Conservation (phyloP, 23 red algal species). For the Porphyridium purpureum region DNA sequence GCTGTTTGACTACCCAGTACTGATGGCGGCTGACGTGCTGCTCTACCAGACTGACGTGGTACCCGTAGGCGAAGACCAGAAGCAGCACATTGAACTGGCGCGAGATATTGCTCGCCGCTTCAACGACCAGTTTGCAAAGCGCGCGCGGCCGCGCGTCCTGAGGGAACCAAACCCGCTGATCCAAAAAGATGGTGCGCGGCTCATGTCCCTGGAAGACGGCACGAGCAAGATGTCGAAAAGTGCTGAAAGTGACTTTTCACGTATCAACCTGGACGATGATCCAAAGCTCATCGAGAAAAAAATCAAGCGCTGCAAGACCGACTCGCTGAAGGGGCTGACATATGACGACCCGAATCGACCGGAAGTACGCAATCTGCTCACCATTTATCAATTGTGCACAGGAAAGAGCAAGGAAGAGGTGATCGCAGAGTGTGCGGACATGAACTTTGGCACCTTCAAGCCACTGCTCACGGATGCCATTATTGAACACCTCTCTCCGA, state of each 20-base stretch:
- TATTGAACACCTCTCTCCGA: conserved; percentile 39
- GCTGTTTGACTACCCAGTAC: conserved; percentile 87
- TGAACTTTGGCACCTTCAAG: conserved; percentile 82
- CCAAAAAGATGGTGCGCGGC: conserved; percentile 33
- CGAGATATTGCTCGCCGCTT: conserved; percentile 71
- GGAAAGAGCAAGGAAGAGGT: conserved; percentile 40
- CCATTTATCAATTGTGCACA: conserved; percentile 68
- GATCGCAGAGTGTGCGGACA: conserved; percentile 15
- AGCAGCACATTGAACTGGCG: conserved; percentile 91
- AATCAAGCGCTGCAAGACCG: conserved; percentile 90
- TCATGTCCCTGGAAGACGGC: conserved; percentile 91
- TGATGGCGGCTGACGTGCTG: conserved; percentile 95
- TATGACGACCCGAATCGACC: conserved; percentile 70
- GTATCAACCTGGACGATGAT: conserved; percentile 87
- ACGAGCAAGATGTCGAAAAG: conserved; percentile 97
- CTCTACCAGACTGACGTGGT: conserved; percentile 89
- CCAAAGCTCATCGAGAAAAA: conserved; percentile 48
- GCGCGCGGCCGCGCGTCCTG: conserved; percentile 21
- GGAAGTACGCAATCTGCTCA: conserved; percentile 81
- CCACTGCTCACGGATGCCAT: conserved; percentile 66
- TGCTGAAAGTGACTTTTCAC: conserved; percentile 48
- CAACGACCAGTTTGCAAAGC: conserved; percentile 51
- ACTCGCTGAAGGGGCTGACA: conserved; percentile 39
- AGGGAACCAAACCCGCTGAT: conserved; percentile 76
- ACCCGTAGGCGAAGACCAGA: conserved; percentile 95